These are phyloP conservation scores for Zygosaccharomyces pseudobailii DNA, from an alignment of 1,139 yeast species.

Conservation along the genomic window DNA sequence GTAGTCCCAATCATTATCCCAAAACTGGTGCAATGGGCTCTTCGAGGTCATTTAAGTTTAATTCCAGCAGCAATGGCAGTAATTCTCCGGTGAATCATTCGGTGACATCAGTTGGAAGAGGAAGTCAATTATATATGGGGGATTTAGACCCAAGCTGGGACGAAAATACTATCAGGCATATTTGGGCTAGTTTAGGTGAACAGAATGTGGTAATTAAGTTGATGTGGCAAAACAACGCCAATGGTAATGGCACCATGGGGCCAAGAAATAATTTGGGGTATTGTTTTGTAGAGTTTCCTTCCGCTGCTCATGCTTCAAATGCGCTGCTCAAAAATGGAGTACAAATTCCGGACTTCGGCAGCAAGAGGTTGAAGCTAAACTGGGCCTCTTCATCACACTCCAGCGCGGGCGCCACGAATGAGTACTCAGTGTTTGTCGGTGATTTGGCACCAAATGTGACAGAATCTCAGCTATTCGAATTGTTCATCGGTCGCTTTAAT, in stretches of 20 bases:
- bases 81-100: background rate
- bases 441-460: conserved; percentile 70
- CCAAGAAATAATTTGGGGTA: conserved; percentile 55
- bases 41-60: background rate
- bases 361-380: conserved; percentile 59
- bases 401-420: conserved; percentile 39
- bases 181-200: conserved; percentile 48
- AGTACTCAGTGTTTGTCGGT: conserved; percentile 70
- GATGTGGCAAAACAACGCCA: conserved; percentile 37
- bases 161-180: conserved; percentile 51
- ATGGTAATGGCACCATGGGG: conserved; percentile 22
- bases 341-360: conserved; percentile 54
- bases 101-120: conserved; percentile 1
- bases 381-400: conserved; percentile 68
- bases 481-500: conserved; percentile 58
- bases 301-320: conserved; percentile 58
- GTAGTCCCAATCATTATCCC: background rate
- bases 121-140: conserved; percentile 49
- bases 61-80: background rate
- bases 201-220: conserved; percentile 43
- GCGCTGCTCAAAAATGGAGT: conserved; percentile 64
- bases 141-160: conserved; percentile 73
- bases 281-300: conserved; percentile 66
- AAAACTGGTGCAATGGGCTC: background rate
- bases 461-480: conserved; percentile 62